Evolutionary conservation across 2,329 filamentous ascomycete genomes (phyloP).

Genomic region (Claviceps lovelessii): DNA sequence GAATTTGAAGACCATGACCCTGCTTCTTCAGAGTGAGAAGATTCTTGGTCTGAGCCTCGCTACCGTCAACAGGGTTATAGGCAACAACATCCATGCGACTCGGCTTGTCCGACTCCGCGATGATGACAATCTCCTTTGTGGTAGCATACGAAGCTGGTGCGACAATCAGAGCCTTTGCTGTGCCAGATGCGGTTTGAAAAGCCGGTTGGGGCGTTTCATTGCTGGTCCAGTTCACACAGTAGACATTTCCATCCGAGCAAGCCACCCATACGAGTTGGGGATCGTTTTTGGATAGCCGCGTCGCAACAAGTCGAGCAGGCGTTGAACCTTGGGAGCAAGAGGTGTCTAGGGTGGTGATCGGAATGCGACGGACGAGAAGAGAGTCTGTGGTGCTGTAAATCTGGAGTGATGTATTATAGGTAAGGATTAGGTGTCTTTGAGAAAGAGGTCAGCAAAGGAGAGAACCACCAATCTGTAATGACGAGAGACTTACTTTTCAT

Average conservation of each 20-base stretch:
- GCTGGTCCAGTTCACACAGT: slow-evolving; percentile 43
- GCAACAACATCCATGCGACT: slow-evolving; percentile 27
- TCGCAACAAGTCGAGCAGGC: slow-evolving; percentile 26
- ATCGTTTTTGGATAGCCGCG: slow-evolving; percentile 23
- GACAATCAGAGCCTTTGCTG: slow-evolving; percentile 32
- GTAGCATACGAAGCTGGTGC: slow-evolving; percentile 21
- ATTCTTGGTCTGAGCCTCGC: slow-evolving; percentile 17
- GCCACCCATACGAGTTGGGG: slow-evolving; percentile 44
- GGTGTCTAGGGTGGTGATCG: slow-evolving; percentile 25
- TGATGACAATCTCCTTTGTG: slow-evolving; percentile 30
- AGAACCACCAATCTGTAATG: not conserved
- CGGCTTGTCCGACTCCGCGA: slow-evolving; percentile 28
- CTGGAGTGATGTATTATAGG: slow-evolving; percentile 60
- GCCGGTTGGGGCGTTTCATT: slow-evolving; percentile 27
- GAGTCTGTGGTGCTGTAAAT: slow-evolving; percentile 74
- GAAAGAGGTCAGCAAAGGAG: not conserved
- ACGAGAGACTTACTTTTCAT: slow-evolving; percentile 40
- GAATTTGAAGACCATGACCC: slow-evolving; percentile 23
- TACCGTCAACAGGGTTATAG: slow-evolving; percentile 24
- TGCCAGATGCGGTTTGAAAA: slow-evolving; percentile 28
- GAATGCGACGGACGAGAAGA: slow-evolving; percentile 59
- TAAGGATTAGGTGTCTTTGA: slow-evolving; percentile 55
- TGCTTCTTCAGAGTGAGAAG: slow-evolving; percentile 24
- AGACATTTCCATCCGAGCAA: slow-evolving; percentile 42
- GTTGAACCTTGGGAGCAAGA: slow-evolving; percentile 12